These are phyloP conservation scores for Earliella scabrosa DNA, from an alignment of 1,284 basidiomycete genomes.

Conservation along the genomic window DNA sequence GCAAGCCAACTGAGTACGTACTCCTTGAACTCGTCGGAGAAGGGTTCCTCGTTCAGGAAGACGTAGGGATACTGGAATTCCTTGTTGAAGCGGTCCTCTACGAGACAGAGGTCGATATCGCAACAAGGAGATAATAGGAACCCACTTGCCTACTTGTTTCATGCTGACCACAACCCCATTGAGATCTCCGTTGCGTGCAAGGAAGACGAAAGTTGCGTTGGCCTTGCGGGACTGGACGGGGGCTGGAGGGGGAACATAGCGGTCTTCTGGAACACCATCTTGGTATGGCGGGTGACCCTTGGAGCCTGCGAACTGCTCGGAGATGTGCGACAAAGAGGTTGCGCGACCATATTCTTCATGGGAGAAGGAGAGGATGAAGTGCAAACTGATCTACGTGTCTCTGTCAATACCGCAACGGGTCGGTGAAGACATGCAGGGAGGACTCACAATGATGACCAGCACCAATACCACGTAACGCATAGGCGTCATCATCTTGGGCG, in stretches of 20 bases:
- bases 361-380: conserved; percentile 73
- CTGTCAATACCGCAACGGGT: conserved; percentile 1
- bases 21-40: conserved; percentile 80
- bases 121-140: conserved; percentile 37
- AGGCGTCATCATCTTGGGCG: conserved; percentile 72
- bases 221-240: conserved; percentile 57
- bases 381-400: conserved; percentile 60
- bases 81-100: conserved; percentile 83
- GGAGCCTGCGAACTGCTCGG: conserved; percentile 44
- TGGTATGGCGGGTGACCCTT: conserved; percentile 50
- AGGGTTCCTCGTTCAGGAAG: conserved; percentile 84
- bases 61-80: conserved; percentile 87
- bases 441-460: conserved; percentile 65
- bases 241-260: conserved; percentile 49
- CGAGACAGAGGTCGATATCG: not conserved
- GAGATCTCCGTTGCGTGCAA: conserved; percentile 86
- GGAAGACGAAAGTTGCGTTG: conserved; percentile 86
- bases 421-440: not conserved
- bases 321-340: conserved; percentile 61
- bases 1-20: conserved; percentile 40
- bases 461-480: conserved; percentile 75
- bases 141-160: conserved; percentile 59
- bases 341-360: conserved; percentile 71
- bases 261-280: conserved; percentile 57
- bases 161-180: conserved; percentile 73